Evolutionary conservation across 495 filamentous ascomycete species (phyloP), one percentile per base, ranked within the genome.

Genomic region (Sphaerosporella brunnea): DNA sequence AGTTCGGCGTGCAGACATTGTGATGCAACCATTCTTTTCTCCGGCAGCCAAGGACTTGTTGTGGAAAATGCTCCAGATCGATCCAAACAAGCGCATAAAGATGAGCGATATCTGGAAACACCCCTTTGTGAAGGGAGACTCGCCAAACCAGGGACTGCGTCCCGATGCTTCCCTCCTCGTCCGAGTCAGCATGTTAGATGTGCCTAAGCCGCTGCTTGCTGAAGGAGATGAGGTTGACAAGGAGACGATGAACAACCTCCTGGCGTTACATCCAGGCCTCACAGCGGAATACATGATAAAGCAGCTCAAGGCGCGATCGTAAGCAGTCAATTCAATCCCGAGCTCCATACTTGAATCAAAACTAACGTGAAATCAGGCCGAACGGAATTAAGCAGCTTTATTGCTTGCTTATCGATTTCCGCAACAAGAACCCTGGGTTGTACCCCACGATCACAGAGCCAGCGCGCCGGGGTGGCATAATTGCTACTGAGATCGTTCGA

Each of bases 301-400:
- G 2, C 40, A 43, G 19, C 40, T 43, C 8, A 43, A 26, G 40
- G 23, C 40, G 20, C 2, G n/a, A 10, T 19, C 26, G 40, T 43
- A 43, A 43, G 40, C n/a, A n/a, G n/a, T n/a, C 26, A 7, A 37
- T 18, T 7, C 35, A 7, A 8, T 37, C 18, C 35, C 35, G 28
- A 32, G 28, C 16, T 37, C 15, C 35, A 9, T 8, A 9, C 35
- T 43, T n/a, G n/a, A n/a, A n/a, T 43, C 40, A 3, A 18, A 37
- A 26, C 4, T 43, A 26, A 43, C 19, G 18, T 37, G 8, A 15
- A 37, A 11, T 18, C 35, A 92, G 84, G 51, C 68, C 70, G 1
- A 95, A 88, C 49, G 80, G 93, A 26, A 84, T 94, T 56, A 87
- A 92, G 52, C 68, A 86, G 57, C 92, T 96, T 53, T 97, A 96